Base-by-base conservation (phyloP, 345 rosid species). In the Eucalyptus urophylla region DNA sequence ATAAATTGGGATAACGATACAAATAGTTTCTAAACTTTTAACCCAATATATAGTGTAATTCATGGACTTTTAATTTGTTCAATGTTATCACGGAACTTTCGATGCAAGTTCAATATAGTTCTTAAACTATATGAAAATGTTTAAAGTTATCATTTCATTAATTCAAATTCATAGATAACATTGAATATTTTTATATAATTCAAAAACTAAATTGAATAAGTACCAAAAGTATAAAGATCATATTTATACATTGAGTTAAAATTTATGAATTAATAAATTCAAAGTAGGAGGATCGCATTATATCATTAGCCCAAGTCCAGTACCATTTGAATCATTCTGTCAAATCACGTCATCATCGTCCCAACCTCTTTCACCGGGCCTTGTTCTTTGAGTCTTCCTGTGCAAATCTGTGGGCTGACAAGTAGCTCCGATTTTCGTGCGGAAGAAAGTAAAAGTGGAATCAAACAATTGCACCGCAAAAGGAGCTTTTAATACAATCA, bases 271-370 rank as follows among this genome's bases (percentile, higher is more conserved):
- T 53, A 49, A 19, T 21, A 53, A 53, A 53, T 53, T 53, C 1
- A 21, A 53, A 1, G 0, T 53, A 4, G 0, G 8, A 21, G 0
- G 0, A 53, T 53, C 1, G 4, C 0, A 0, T 53, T 7, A 53
- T 19, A 53, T 0, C 2, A 53, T 53, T 0, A 53, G 0, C 25
- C 5, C 0, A 8, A 8, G 4, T 53, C 58, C 58, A 53, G 8
- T 53, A 53, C 25, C 58, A 53, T 53, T 53, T 53, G 50, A 1
- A 49, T 12, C 14, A 49, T 49, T 47, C 13, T 49, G 27, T 0
- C 16, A 62, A 29, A 29, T 62, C 33, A 27, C 33, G 8, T 62
- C 69, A 2, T 29, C 69, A 29, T 29, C 1, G 33, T 27, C 33
- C 69, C 33, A 29, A 12, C 6, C 69, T 29, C 69, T 62, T 62